Conservation (phyloP, 2,329 filamentous ascomycete genomes). For the Magnaporthiopsis incrustans region DNA sequence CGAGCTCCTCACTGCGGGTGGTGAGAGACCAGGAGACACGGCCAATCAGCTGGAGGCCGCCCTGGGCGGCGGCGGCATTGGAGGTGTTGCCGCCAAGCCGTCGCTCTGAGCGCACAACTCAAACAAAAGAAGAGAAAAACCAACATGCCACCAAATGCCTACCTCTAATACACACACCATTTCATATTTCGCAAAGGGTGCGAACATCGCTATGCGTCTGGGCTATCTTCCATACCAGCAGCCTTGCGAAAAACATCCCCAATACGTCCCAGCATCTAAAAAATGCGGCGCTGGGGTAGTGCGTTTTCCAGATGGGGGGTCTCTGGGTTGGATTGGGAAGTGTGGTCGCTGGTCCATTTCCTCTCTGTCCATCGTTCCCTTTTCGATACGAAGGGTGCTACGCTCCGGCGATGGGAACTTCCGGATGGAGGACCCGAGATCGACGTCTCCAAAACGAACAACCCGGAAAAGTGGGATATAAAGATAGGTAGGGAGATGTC, state of each 20-base stretch:
- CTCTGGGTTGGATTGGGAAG: too few relatives aligned
- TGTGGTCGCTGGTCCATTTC: too few relatives aligned
- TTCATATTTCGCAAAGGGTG: not conserved
- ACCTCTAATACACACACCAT: not conserved
- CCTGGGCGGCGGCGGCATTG: slow-evolving; percentile 35
- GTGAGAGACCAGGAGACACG: slow-evolving; percentile 28
- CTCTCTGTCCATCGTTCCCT: too few relatives aligned
- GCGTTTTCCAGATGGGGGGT: too few relatives aligned
- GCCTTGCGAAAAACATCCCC: too few relatives aligned
- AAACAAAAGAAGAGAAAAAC: not conserved
- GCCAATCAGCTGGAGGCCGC: slow-evolving; percentile 42
- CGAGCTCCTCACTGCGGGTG: slow-evolving; percentile 52
- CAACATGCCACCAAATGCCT: not conserved
- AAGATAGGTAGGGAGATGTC: not conserved
- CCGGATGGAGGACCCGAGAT: too few relatives aligned
- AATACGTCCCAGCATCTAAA: too few relatives aligned
- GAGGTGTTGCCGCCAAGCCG: slow-evolving; percentile 34
- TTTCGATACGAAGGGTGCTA: too few relatives aligned
- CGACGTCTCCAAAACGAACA: slow-evolving; percentile 7
- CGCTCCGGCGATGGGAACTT: too few relatives aligned
- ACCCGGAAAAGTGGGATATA: not conserved
- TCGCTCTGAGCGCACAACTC: slow-evolving; percentile 35
- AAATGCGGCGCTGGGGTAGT: too few relatives aligned
- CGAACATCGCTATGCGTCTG: too few relatives aligned
- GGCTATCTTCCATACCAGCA: too few relatives aligned